Evolutionary conservation across 2,329 filamentous ascomycete species (phyloP), one percentile per base, ranked within the genome.

Genomic region (Fusarium newnesense): DNA sequence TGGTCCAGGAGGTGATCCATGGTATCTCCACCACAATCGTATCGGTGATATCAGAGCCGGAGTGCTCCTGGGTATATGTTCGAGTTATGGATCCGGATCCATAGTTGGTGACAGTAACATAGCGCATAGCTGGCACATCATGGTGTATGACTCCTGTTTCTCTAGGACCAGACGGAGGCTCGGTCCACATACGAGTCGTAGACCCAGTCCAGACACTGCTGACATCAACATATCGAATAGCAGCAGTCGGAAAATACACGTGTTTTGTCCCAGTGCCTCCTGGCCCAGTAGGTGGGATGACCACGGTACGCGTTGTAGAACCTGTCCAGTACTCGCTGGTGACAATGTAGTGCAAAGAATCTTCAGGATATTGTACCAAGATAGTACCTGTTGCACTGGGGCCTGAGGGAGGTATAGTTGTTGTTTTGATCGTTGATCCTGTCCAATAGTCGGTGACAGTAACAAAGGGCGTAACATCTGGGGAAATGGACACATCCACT

Each of bases 121-220:
- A 12, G 16, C 56, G 47, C 5, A 58, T 21, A 4, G 37, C 26
- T 3, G 65, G 65, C 0, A 54, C 7, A 1, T 68, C 64, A 7
- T 56, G 21, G 6, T 60, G 65, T 4, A 68, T 24, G 0, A 37
- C 18, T 1, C 64, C 65, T 0, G 49, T 39, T 0, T 63, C 36
- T 6, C 64, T 64, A 1, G 64, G 64, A 0, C 47, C 13, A 2
- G 47, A 10, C 5, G 65, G 65, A 16, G 9, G 2, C 0, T 68
- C 9, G 0, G 65, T 68, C 21, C 60, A 44, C 0, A 49, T 24
- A 4, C 26, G 36, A 0, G n/a, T 21, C 0, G 54, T 67, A 0
- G 36, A 34, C 12, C 65, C 63, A 5, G 49, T 66, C 63, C 63
- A 66, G 3, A 43, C 19, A 6, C 54, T 36, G n/a, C 49, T 66